Evolutionary conservation across 2,329 filamentous ascomycete genomes (phyloP).

Genomic region (Moelleriella libera): DNA sequence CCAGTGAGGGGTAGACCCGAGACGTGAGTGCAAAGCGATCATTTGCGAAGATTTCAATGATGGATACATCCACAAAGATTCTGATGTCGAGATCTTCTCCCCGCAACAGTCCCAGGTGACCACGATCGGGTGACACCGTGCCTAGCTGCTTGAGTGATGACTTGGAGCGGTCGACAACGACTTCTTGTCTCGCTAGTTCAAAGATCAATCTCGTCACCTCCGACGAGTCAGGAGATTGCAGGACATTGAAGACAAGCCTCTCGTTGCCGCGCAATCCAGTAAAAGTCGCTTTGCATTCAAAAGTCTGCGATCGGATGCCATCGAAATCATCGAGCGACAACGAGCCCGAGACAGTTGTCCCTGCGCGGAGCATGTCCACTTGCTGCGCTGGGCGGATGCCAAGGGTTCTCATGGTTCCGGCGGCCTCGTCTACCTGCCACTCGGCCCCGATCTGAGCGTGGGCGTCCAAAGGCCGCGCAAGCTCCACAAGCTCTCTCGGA

Average conservation of each 20-base stretch:
- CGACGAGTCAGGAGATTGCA: slow-evolving; percentile 2
- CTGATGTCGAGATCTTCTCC: slow-evolving; percentile 8
- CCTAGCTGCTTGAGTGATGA: slow-evolving; percentile 6
- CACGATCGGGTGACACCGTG: background rate
- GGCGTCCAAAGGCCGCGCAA: slow-evolving; percentile 1
- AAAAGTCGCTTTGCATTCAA: slow-evolving; percentile 3
- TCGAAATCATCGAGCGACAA: slow-evolving; percentile 1
- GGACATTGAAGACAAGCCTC: slow-evolving; percentile 2
- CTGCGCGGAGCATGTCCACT: slow-evolving; percentile 1
- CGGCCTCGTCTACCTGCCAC: slow-evolving; percentile 5
- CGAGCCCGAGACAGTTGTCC: background rate
- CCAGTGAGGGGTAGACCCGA: slow-evolving; percentile 8
- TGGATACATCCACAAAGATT: slow-evolving; percentile 9
- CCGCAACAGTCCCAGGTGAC: slow-evolving; percentile 1
- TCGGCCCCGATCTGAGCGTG: slow-evolving; percentile 1
- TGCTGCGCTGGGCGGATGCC: slow-evolving; percentile 7
- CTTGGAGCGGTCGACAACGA: slow-evolving; percentile 7
- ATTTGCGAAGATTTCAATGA: slow-evolving; percentile 10
- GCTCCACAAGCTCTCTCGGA: slow-evolving; percentile 5
- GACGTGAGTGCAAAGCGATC: slow-evolving; percentile 10
- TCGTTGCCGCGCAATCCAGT: slow-evolving; percentile 1
- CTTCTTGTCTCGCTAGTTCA: slow-evolving; percentile 5
- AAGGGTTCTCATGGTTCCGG: slow-evolving; percentile 6
- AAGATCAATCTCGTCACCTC: slow-evolving; percentile 8
- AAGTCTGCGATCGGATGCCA: slow-evolving; percentile 1